phyloP scores from a whole-genome alignment of 495 filamentous ascomycete species.

The Sphaerosporella brunnea region DNA sequence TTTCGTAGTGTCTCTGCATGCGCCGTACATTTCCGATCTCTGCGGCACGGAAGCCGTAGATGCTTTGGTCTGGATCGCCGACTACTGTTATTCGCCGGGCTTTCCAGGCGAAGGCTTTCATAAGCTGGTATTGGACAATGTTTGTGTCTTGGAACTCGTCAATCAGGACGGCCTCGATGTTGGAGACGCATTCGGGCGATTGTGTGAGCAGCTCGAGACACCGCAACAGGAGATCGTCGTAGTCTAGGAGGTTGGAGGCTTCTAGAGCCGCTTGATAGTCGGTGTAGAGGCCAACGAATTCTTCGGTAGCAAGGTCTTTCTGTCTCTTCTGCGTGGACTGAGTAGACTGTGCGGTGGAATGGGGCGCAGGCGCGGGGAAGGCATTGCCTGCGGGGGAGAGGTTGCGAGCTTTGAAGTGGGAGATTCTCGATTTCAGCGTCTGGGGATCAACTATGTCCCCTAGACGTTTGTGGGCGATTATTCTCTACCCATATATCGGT shows the following conservation, averaged over 20 bases:
- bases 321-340: constrained; percentile 27
- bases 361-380: constrained; percentile 2
- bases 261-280: constrained; percentile 64
- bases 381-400: constrained; percentile 15
- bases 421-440: constrained; percentile 57
- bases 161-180: constrained; percentile 80
- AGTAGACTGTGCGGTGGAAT: constrained; percentile 16
- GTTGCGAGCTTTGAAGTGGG: constrained; percentile 58
- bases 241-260: constrained; percentile 73
- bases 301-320: constrained; percentile 45
- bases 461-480: constrained; percentile 44
- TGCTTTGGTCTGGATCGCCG: constrained; percentile 94
- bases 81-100: constrained; percentile 73
- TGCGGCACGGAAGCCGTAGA: constrained; percentile 94
- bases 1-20: constrained; percentile 62
- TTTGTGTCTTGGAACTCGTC: constrained; percentile 99
- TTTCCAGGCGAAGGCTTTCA: constrained; percentile 66
- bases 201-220: constrained; percentile 64
- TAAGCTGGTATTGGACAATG: constrained; percentile 81
- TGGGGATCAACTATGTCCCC: constrained; percentile 44
- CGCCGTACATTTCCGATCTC: constrained; percentile 77
- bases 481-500: too few relatives aligned
- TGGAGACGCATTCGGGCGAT: constrained; percentile 71
- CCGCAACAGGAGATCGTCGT: constrained; percentile 77
- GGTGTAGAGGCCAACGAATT: constrained; percentile 54